phyloP scores from a whole-genome alignment of 768 basidiomycete genomes.

The Dacryopinax primogenitus region DNA sequence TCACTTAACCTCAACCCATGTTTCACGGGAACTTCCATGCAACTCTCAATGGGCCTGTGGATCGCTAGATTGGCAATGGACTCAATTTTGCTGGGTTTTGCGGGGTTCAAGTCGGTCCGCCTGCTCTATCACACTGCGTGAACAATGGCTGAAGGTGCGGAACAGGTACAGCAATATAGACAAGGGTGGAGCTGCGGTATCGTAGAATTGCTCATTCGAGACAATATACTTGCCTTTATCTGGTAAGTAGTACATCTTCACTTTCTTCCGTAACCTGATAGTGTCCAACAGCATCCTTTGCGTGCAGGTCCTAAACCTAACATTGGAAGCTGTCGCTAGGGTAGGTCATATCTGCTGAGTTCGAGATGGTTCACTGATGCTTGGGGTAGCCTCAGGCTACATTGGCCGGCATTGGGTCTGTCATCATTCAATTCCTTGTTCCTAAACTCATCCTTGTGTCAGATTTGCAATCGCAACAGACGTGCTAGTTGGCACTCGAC shows the following conservation, averaged over 20 bases:
- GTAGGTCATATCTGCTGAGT: neutral
- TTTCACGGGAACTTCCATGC: neutral
- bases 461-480: neutral
- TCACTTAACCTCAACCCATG: neutral
- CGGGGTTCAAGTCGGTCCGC: neutral
- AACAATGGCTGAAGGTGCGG: neutral
- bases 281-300: neutral
- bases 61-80: neutral
- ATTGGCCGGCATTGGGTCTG: neutral
- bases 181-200: neutral
- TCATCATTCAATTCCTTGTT: neutral
- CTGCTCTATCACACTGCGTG: neutral
- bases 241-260: neutral
- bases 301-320: neutral
- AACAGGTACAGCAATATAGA: neutral
- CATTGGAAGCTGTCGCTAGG: neutral
- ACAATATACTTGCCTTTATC: neutral
- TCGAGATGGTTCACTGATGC: neutral
- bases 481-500: neutral
- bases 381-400: neutral
- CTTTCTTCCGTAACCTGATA: neutral
- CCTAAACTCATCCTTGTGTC: neutral
- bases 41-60: neutral
- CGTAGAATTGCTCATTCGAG: neutral
- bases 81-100: neutral